These are phyloP conservation scores for Metschnikowia cubensis DNA, from an alignment of 805 yeast genomes.

Conservation along the genomic window DNA sequence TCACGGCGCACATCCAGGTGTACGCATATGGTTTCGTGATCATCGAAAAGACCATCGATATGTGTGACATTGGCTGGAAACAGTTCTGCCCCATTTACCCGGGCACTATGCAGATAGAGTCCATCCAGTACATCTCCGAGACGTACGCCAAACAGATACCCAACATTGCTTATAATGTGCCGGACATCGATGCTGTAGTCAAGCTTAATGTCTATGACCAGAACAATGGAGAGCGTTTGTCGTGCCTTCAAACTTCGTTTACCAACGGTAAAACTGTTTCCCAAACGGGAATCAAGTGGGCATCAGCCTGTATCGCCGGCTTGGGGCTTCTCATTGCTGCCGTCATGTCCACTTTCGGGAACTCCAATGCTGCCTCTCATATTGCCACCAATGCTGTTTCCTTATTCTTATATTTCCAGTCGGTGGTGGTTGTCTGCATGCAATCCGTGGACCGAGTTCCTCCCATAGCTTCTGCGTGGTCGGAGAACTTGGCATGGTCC, in stretches of 20 bases:
- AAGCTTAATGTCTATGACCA: slow-evolving; percentile 48
- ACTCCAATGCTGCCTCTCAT: slow-evolving; percentile 84
- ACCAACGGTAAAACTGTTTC: slow-evolving; percentile 76
- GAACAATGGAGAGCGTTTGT: slow-evolving; percentile 43
- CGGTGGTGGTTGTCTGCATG: slow-evolving; percentile 81
- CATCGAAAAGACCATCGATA: slow-evolving; percentile 52
- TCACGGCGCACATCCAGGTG: slow-evolving; percentile 66
- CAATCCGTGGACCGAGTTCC: slow-evolving; percentile 81
- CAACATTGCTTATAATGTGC: slow-evolving; percentile 80
- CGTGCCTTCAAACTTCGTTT: slow-evolving; percentile 74
- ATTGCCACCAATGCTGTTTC: slow-evolving; percentile 84
- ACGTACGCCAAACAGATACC: slow-evolving; percentile 60
- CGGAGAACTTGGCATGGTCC: slow-evolving; percentile 90
- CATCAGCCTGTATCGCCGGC: slow-evolving; percentile 87
- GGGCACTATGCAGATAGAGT: slow-evolving; percentile 73
- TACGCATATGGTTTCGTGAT: slow-evolving; percentile 84
- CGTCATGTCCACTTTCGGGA: slow-evolving; percentile 76
- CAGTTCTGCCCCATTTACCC: slow-evolving; percentile 89
- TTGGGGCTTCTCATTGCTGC: slow-evolving; percentile 83
- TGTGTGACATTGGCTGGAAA: slow-evolving; percentile 69
- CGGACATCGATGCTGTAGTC: slow-evolving; percentile 79
- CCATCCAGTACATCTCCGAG: slow-evolving; percentile 55
- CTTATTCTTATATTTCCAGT: slow-evolving; percentile 81
- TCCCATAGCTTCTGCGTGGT: slow-evolving; percentile 90
- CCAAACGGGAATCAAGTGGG: slow-evolving; percentile 77